Evolutionary conservation across 345 rosid genomes (phyloP).

Genomic region (Arabis hirsuta): DNA sequence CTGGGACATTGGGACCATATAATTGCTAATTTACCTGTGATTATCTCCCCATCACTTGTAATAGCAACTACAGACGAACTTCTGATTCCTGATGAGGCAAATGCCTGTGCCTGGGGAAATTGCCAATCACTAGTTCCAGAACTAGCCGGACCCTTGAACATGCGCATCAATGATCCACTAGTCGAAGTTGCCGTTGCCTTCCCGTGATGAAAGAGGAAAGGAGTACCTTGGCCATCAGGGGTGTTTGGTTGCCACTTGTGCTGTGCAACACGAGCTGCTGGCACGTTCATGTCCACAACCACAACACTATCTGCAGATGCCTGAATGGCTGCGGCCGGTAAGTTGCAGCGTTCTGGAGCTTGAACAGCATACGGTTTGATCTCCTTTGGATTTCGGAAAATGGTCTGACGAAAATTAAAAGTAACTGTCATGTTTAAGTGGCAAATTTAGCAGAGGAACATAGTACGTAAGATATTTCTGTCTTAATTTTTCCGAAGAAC

Average conservation of each 20-base stretch:
- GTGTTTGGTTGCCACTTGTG: conserved; percentile 99
- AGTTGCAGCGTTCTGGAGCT: conserved; percentile 87
- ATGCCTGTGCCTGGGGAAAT: conserved; percentile 92
- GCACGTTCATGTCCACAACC: conserved; percentile 81
- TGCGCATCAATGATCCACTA: conserved; percentile 80
- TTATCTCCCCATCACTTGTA: conserved; percentile 77
- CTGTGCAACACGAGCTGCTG: conserved; percentile 87
- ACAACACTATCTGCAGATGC: conserved; percentile 84
- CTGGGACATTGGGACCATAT: neutral
- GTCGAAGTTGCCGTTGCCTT: conserved; percentile 65
- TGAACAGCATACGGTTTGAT: conserved; percentile 79
- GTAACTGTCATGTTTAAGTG: conserved; percentile 20
- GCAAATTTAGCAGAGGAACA: conserved; percentile 1
- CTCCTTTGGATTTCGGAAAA: conserved; percentile 87
- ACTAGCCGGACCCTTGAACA: conserved; percentile 80
- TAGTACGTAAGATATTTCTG: conserved; percentile 4
- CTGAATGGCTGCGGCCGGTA: conserved; percentile 92
- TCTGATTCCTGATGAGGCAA: conserved; percentile 83
- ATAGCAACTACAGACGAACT: conserved; percentile 79
- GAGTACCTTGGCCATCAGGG: conserved; percentile 92
- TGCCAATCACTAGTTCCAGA: conserved; percentile 71
- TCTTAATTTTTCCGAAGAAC: conserved; percentile 13
- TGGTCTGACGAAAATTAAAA: conserved; percentile 66
- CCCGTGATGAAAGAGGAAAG: conserved; percentile 94
- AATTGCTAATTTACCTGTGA: conserved; percentile 64